Percentiles rank a stretch among this genome's conserved stretches.
Evolutionary conservation across 2,329 filamentous ascomycete genomes (phyloP).

Genomic region (Colletotrichum echinochloae): DNA sequence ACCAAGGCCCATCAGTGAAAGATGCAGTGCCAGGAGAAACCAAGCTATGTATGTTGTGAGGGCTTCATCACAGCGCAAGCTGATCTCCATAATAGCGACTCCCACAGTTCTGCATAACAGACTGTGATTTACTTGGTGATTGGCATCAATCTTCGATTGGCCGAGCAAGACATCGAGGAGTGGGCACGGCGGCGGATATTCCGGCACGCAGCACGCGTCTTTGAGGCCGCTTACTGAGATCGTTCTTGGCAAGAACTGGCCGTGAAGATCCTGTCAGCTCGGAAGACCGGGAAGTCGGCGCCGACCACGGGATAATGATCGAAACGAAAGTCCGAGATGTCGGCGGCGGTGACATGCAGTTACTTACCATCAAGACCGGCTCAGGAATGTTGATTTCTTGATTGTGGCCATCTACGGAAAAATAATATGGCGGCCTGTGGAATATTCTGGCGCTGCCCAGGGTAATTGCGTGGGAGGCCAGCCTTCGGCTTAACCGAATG

Average conservation of each 20-base stretch:
- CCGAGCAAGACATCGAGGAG: constrained; percentile 30
- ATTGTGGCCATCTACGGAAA: neutral
- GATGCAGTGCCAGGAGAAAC: constrained; percentile 5
- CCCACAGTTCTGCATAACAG: neutral
- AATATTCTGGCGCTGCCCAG: constrained; percentile 9
- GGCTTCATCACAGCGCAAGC: neutral
- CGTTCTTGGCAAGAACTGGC: constrained; percentile 18
- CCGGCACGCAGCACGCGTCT: constrained; percentile 21
- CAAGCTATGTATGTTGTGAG: neutral
- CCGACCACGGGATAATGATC: constrained; percentile 18
- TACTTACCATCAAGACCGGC: neutral
- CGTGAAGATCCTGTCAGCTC: constrained; percentile 29
- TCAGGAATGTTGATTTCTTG: neutral
- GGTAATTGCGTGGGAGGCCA: constrained; percentile 35
- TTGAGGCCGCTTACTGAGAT: constrained; percentile 35
- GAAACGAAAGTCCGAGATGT: constrained; percentile 36
- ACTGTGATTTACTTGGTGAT: constrained; percentile 15
- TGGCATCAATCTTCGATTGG: constrained; percentile 15
- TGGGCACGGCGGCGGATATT: constrained; percentile 20
- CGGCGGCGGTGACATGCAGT: constrained; percentile 6
- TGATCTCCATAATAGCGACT: neutral
- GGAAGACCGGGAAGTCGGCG: constrained; percentile 24
- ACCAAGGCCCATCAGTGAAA: constrained; percentile 13
- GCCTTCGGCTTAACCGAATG: constrained; percentile 34
- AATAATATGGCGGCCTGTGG: neutral